Conservation (phyloP, 164 flowering plant species). For the Sedum album region DNA sequence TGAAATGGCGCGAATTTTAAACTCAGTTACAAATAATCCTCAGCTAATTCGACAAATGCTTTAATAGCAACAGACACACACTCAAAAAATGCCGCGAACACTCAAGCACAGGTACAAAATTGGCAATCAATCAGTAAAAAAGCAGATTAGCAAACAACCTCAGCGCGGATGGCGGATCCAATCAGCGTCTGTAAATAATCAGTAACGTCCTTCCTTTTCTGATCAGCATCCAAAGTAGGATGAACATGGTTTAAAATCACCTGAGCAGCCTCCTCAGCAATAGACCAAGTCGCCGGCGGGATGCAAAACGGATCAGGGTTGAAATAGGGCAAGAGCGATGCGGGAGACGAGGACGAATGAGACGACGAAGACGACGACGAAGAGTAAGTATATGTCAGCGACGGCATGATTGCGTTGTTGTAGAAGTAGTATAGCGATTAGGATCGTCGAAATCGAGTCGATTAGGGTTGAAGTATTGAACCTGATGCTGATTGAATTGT, state of each 20-base stretch:
- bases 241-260: constrained; percentile 24
- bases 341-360: constrained; percentile 1
- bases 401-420: not conserved
- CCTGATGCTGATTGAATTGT: not conserved
- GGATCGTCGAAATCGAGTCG: constrained; percentile 1
- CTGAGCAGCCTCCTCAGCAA: constrained; percentile 25
- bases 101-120: too few species aligned
- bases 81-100: not conserved
- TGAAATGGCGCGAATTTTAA: not conserved
- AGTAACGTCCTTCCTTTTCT: constrained; percentile 27
- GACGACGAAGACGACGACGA: constrained; percentile 3
- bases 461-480: not conserved
- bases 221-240: constrained; percentile 29
- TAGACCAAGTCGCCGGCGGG: constrained; percentile 17
- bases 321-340: constrained; percentile 5
- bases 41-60: not conserved
- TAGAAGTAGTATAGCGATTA: not conserved
- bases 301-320: constrained; percentile 18
- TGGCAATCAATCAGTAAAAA: too few species aligned
- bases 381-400: not conserved
- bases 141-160: constrained; percentile 28
- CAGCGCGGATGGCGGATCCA: constrained; percentile 15
- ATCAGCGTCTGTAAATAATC: constrained; percentile 32
- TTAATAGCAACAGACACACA: not conserved
- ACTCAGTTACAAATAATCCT: not conserved